Conservation (phyloP, 345 rosid genomes). For the Lepidium didymum region DNA sequence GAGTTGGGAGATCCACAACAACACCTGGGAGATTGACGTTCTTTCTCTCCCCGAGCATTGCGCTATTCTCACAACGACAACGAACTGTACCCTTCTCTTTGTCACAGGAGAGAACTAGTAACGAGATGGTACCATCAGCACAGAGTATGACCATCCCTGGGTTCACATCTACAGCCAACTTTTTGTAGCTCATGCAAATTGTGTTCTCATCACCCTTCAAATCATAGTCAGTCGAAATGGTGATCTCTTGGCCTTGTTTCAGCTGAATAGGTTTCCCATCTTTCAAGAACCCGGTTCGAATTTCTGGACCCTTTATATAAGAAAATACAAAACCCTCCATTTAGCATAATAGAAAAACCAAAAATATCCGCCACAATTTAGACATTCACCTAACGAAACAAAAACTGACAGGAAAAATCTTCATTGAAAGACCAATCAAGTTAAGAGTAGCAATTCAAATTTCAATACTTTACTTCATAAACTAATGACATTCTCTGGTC, state of each 20-base stretch:
- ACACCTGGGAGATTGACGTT: constrained; percentile 98
- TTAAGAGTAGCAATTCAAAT: background rate
- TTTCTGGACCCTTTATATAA: constrained; percentile 63
- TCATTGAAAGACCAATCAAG: background rate
- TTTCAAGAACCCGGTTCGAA: constrained; percentile 70
- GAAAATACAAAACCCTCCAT: background rate
- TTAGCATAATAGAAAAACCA: background rate
- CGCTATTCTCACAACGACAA: constrained; percentile 85
- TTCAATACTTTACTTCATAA: background rate
- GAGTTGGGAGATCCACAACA: constrained; percentile 92
- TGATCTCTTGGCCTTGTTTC: constrained; percentile 77
- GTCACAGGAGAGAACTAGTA: constrained; percentile 75
- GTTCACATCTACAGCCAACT: constrained; percentile 71
- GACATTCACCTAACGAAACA: background rate
- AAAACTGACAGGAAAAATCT: background rate
- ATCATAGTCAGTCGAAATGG: constrained; percentile 69
- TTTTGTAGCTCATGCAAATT: constrained; percentile 93
- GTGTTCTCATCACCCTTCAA: constrained; percentile 65
- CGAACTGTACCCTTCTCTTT: constrained; percentile 56
- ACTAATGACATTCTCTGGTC: background rate
- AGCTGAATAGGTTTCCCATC: constrained; percentile 63
- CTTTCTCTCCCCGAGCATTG: constrained; percentile 95
- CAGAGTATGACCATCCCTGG: constrained; percentile 93
- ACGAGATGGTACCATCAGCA: constrained; percentile 91
- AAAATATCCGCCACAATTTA: background rate